Evolutionary conservation across 139 green algal species (phyloP), one percentile per base, ranked within the genome.

Genomic region (Coelastrella sp.): DNA sequence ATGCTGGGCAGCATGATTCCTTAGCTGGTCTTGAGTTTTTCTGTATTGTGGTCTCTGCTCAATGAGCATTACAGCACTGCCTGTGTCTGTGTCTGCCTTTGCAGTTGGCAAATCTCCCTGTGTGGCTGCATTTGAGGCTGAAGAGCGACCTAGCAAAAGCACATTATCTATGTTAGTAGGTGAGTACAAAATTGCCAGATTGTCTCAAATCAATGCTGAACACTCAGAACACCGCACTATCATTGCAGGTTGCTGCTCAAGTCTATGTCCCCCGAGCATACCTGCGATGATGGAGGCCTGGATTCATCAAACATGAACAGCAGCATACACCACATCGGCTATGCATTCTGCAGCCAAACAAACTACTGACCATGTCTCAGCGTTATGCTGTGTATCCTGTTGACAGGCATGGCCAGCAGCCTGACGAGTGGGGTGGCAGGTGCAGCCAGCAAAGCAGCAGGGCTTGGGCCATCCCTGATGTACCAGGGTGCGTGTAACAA

Each of bases 101-200:
- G 71, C 78, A 89, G 90, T 78, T 47, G 94, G 91, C 3, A 80
- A 86, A 7, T 20, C 78, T 61, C 93, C 93, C 13, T 91, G 60
- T 13, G 89, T 96, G n/a, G 92, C 87, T 8, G 83, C 85, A 3
- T 91, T 94, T 10, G 86, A 94, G 47, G 93, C 78, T 4, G 90
- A 96, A 32, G 93, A 96, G 85, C 61, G 85, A 5, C 47, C 84
- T 4, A 59, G 47, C 8, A 79, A 65, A 0, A 93, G 92, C n/a
- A 76, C 93, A 23, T 56, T 95, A 47, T 87, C 93, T 47, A 58
- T 92, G 10, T 71, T 95, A 14, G 78, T 91, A 3, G 92, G 90
- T 80, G 47, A 65, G 73, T 8, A 47, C 7, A 17, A 47, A 47
- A 47, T 47, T 47, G 32, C 32, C 32, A 47, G 32, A 47, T 47